Evolutionary conservation across 139 green algal species (phyloP).

Genomic region (Chlorella ohadii): DNA sequence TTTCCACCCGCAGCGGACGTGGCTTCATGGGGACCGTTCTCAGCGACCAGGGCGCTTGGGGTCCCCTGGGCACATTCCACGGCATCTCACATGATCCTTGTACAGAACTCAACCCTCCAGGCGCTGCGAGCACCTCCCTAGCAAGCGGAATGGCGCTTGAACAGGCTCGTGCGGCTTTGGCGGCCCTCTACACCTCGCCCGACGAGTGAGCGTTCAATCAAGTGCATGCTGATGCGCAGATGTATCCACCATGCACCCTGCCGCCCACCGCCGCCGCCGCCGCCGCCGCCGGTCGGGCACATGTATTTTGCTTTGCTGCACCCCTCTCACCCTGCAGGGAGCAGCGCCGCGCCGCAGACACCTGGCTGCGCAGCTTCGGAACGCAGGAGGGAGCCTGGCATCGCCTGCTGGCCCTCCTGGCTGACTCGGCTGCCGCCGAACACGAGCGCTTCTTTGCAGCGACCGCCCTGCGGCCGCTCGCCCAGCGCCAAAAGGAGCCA

Average conservation of each 20-base stretch:
- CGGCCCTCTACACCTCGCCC: too few species aligned
- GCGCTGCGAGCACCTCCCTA: too few species aligned
- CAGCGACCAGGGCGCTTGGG: not conserved
- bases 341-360: constrained; percentile 1
- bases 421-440: not conserved
- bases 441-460: constrained; percentile 29
- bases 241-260: not conserved
- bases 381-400: not conserved
- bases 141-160: too few species aligned
- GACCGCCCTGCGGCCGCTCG: not conserved
- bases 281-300: not conserved
- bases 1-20: not conserved
- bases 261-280: not conserved
- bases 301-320: not conserved
- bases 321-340: not conserved
- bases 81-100: too few species aligned
- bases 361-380: not conserved
- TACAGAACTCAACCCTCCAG: too few species aligned
- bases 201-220: too few species aligned
- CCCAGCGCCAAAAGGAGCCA: not conserved
- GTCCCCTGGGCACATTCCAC: too few species aligned
- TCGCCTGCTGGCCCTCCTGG: not conserved
- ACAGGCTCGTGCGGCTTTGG: too few species aligned
- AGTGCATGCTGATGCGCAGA: too few species aligned
- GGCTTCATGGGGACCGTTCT: not conserved